Evolutionary conservation across 371 early-diverging fungal genomes (phyloP).

Genomic region (Choanephora cucurbitarum): DNA sequence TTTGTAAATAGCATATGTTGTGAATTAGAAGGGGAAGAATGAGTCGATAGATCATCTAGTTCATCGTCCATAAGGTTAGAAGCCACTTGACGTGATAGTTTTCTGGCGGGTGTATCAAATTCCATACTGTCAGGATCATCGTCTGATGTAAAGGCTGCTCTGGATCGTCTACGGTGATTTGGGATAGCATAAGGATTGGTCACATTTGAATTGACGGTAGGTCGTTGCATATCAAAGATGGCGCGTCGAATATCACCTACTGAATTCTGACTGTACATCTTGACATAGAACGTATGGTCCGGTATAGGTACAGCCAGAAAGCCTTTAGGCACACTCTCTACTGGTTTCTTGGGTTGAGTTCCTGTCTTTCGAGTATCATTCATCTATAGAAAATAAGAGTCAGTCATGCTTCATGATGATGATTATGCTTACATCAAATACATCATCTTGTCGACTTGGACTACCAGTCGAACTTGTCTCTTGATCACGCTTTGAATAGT

Average conservation of each 20-base stretch:
- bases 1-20: constrained; percentile 20
- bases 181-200: constrained; percentile 10
- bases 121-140: constrained; percentile 26
- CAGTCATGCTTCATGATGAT: no score
- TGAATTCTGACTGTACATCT: constrained; percentile 39
- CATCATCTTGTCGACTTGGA: background rate
- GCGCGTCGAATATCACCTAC: constrained; percentile 26
- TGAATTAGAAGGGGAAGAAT: constrained; percentile 24
- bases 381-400: background rate
- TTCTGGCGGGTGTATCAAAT: constrained; percentile 21
- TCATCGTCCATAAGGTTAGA: constrained; percentile 26
- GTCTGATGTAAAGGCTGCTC: constrained; percentile 17
- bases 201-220: background rate
- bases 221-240: constrained; percentile 24
- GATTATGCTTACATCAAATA: background rate
- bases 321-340: constrained; percentile 34
- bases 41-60: constrained; percentile 28
- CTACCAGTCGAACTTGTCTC: background rate
- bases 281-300: constrained; percentile 35
- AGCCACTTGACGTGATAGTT: constrained; percentile 20
- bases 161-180: constrained; percentile 20
- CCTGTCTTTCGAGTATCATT: background rate
- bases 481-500: background rate
- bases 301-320: constrained; percentile 36
- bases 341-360: constrained; percentile 18